Base-by-base conservation (phyloP, 176 grass and related monocot species). In the Elymus sibiricus region DNA sequence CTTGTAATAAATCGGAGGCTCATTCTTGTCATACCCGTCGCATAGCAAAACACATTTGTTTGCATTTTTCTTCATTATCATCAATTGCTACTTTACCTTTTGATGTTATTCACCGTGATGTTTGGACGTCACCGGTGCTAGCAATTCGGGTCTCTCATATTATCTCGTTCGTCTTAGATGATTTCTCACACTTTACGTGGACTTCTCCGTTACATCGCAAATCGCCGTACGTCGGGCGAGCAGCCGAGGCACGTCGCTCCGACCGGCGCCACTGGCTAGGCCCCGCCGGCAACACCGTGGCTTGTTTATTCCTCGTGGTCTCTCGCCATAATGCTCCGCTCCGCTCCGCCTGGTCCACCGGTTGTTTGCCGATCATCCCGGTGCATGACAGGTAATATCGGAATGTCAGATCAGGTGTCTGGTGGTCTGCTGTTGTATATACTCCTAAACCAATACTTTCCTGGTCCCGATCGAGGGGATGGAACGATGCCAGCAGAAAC, bases 321-420 rank as follows among this genome's bases (percentile, higher is more conserved):
- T 80, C 86, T 72, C 39, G 12, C 34, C 75, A 59, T 79, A 69
- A 70, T 29, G n/a, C 65, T 15, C 43, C 37, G 29, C n/a, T n/a
- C 1, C 3, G 31, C 49, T 16, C 53, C 6, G 64, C 3, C 64
- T 44, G 75, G 49, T 32, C 84, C 84, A 42, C 34, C 0, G 31
- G 37, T 5, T 83, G 49, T n/a, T 17, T 12, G 53, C 56, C 78
- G 19, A 42, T 78, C 71, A 56, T 49, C 72, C 25, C 40, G 14
- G 63, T 82, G 88, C 83, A 44, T 70, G 24, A 51, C 83, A 78
- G 88, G 29, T 40, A 43, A 35, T 16, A 81, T 39, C 58, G 17
- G 49, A 70, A 51, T 19, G 72, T 63, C 71, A 82, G 29, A 65
- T 58, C 77, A 10, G 35, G 55, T 38, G 39, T 75, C 63, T 51